A percentile compares a stretch with the other conserved stretches of the same genome.
Evolutionary conservation across 148 eudicot genomes (phyloP).

Genomic region (Spergularia marina): DNA sequence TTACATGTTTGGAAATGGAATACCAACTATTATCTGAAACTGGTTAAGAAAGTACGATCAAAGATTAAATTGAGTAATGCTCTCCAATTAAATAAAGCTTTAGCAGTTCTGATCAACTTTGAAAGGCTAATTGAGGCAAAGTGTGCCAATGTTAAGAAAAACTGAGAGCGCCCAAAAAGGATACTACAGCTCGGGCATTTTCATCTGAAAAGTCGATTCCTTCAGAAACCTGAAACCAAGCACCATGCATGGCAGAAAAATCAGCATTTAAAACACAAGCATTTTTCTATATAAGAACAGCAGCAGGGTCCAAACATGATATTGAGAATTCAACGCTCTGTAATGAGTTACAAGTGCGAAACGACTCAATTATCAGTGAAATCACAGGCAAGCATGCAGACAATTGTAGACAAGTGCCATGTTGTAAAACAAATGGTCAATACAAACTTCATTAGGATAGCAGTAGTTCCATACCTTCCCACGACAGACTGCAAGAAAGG

Average conservation of each 20-base stretch:
- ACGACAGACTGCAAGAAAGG: conserved; percentile 96
- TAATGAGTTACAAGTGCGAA: neutral
- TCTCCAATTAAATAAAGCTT: neutral
- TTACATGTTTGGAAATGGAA: conserved; percentile 97
- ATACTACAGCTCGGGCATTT: conserved; percentile 94
- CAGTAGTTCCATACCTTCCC: conserved; percentile 65
- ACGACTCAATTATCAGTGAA: neutral
- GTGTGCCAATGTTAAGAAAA: neutral
- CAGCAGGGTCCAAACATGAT: too few species aligned
- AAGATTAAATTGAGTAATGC: neutral
- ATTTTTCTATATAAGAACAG: neutral
- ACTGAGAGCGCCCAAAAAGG: conserved; percentile 42
- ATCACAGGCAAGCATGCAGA: neutral
- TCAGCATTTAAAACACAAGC: neutral
- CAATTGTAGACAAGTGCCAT: neutral
- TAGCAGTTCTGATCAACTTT: neutral
- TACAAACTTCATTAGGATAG: neutral
- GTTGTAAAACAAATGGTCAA: neutral
- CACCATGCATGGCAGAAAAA: neutral
- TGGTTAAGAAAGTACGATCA: conserved; percentile 41
- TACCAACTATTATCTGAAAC: conserved; percentile 79
- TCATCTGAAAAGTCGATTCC: conserved; percentile 98
- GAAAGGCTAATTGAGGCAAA: conserved; percentile 1
- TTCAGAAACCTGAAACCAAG: conserved; percentile 74
- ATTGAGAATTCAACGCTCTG: neutral